Base-by-base conservation (phyloP, 1,139 yeast genomes). In the Maudiozyma humilis region DNA sequence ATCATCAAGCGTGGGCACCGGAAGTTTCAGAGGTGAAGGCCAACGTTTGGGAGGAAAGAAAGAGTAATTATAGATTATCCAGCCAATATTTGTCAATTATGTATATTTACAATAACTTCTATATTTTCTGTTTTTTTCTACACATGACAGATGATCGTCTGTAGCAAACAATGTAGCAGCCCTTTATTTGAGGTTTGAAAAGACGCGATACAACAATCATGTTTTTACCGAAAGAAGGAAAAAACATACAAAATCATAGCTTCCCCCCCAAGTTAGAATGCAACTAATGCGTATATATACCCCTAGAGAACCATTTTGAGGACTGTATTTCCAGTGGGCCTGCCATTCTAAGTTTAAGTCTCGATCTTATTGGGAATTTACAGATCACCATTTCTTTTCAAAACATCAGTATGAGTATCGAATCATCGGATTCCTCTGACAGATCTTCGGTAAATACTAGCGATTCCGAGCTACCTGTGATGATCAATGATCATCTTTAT, bases 401-500 rank as follows among this genome's bases (percentile, higher is more conserved):
- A 23, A 23, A 10, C 10, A 23, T 23, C 10, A 23, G 27, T 23
- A 6, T 23, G 6, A 23, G 27, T 6, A 23, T 10, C 6, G 27
- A 23, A 23, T 10, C 27, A 23, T 23, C 27, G 6, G 8, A 23
- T 23, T 6, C 6, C 27, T 23, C 6, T 23, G 27, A 10, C 6
- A 6, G 10, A 23, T 23, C 27, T 10, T 23, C 27, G n/a, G 12
- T 6, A 6, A 6, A 23, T 14, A n/a, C 19, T 1, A 32, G 34
- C 20, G 41, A 40, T 15, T 41, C 47, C 6, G 56, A 52, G 27
- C 31, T 42, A 6, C 54, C 55, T 7, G 44, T 48, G 7, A 32
- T 48, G 1, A 51, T 49, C 2, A 48, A 54, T 34, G 54, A 51
- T 2, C 45, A 44, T 32, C 34, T 48, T 17, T 49, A 56, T 37